Conservation (phyloP, 2,329 filamentous ascomycete species). For the Aspergillus sp. region DNA sequence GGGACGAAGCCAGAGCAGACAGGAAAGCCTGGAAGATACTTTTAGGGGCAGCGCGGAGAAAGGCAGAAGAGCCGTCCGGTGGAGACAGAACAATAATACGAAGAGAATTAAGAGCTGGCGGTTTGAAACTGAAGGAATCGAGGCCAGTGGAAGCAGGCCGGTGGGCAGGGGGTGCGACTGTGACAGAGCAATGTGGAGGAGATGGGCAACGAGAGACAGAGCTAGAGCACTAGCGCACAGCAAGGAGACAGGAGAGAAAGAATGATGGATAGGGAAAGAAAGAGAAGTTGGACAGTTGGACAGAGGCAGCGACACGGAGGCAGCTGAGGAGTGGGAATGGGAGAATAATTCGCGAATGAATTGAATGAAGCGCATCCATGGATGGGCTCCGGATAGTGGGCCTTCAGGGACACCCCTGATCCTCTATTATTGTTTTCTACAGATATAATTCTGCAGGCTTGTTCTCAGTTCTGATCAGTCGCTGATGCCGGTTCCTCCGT, state of each 20-base stretch:
- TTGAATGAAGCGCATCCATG: not conserved
- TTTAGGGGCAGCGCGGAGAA: not conserved
- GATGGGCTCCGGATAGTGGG: conserved; percentile 1
- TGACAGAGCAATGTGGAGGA: not conserved
- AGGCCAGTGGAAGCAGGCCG: not conserved
- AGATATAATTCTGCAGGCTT: too few species aligned
- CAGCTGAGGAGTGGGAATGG: not conserved
- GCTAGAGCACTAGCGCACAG: conserved; percentile 1
- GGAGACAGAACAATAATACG: conserved; percentile 1
- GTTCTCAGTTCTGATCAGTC: too few species aligned
- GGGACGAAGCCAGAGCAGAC: conserved; percentile 11
- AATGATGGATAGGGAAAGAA: not conserved
- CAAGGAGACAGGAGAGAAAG: not conserved
- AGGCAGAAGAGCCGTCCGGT: not conserved
- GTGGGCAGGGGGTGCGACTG: not conserved
- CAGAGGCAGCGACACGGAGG: not conserved
- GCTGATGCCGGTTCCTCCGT: too few species aligned
- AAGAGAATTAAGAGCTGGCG: conserved; percentile 1
- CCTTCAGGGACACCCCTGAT: not conserved
- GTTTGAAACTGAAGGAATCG: conserved; percentile 10
- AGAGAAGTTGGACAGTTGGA: not conserved
- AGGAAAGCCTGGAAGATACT: conserved; percentile 2
- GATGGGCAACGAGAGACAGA: conserved; percentile 2
- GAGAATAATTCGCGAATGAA: not conserved
- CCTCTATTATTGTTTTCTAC: not conserved